phyloP scores from a whole-genome alignment of 441 rosid genomes.

The Pelargonium myrrhifolium region DNA sequence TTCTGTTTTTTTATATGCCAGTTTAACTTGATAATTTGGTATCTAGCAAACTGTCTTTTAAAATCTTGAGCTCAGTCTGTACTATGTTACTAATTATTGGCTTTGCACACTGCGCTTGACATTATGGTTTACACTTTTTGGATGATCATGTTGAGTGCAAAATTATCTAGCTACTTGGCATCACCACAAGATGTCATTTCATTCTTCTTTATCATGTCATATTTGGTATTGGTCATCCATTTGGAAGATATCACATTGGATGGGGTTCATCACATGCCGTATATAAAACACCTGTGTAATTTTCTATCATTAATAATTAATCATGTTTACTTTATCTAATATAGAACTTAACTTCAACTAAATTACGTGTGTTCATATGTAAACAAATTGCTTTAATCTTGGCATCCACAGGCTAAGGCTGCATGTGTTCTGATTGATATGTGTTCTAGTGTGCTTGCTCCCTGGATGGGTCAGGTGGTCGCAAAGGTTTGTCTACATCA shows the following conservation, averaged over 20 bases:
- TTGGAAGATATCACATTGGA: background rate
- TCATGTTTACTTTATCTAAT: background rate
- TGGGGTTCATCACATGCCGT: background rate
- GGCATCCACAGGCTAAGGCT: slow-evolving; percentile 62
- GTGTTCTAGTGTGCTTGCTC: slow-evolving; percentile 64
- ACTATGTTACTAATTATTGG: background rate
- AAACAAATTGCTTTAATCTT: slow-evolving; percentile 16
- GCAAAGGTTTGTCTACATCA: slow-evolving; percentile 52
- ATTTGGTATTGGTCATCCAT: background rate
- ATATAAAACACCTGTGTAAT: background rate
- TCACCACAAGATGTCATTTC: slow-evolving; percentile 6
- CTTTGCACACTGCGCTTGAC: background rate
- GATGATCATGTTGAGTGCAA: background rate
- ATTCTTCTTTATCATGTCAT: background rate
- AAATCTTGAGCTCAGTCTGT: background rate
- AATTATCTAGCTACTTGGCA: slow-evolving; percentile 1
- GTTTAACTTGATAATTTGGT: slow-evolving; percentile 1
- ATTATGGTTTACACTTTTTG: background rate
- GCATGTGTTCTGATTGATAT: slow-evolving; percentile 79
- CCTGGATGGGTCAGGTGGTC: slow-evolving; percentile 68
- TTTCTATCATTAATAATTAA: slow-evolving; percentile 1
- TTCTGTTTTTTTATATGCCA: slow-evolving; percentile 2
- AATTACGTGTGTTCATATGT: background rate
- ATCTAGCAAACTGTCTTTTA: background rate
- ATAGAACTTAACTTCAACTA: background rate